Evolutionary conservation across 1,284 basidiomycete species (phyloP), one percentile per base, ranked within the genome.

Genomic region (Cutaneotrichosporon spelunceum): DNA sequence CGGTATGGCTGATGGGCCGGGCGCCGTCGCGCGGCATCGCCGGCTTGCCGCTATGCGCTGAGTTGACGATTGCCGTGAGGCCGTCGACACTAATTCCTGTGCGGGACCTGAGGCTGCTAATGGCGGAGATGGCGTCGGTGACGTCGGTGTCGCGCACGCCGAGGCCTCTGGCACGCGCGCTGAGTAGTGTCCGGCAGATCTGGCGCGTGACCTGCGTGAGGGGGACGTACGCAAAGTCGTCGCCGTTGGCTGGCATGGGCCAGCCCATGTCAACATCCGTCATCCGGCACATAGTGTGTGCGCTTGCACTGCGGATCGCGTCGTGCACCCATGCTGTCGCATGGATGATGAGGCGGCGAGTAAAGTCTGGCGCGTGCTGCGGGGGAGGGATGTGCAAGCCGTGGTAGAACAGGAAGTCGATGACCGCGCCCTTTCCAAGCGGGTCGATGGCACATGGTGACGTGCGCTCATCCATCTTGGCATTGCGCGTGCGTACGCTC

Each of bases 191-290:
- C 1, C 13, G 21, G 39, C 57, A 58, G 19, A 62, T 52, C 6
- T 56, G 30, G 1, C 61, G 61, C 1, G 53, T 44, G 3, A 27
- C 48, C 1, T 45, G 39, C 7, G 57, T 52, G 19, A 62, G 34
- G 2, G 29, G n/a, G 6, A 59, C 23, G 19, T 36, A 62, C 11
- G 57, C 53, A 23, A 52, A 45, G 24, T 44, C 53, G n/a, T 52
- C 45, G 9, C 29, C 6, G 14, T 45, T 19, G n/a, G n/a, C 19
- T 1, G 36, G 27, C 34, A 52, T 24, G 2, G 57, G 57, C 61
- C 61, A 62, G n/a, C 56, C 61, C 2, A 49, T 27, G 57, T 59
- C 61, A 11, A 59, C 57, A 53, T 62, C 53, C 36, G 23, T 29
- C 21, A 62, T 62, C 16, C 61, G 61, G 21, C 49, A 47, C 16